Evolutionary conservation across 208 protist species (phyloP), one percentile per base, ranked within the genome.

Genomic region (Leishmania lainsoni): DNA sequence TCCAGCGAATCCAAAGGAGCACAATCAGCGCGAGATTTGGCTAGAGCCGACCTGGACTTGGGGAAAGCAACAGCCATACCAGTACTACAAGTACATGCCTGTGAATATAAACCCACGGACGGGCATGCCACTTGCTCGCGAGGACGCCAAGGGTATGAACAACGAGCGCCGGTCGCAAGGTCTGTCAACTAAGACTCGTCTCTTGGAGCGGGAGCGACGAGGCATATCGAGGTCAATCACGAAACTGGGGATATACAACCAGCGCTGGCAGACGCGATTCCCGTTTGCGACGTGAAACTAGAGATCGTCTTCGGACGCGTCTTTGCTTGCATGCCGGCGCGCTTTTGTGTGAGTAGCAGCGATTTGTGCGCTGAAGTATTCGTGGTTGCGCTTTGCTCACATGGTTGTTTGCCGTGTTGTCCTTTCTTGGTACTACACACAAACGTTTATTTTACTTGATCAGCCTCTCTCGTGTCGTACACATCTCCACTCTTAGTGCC

Each of bases 11-110:
- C 91, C 91, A 10, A 74, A 59, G 3, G 86, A 86, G 80, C 93
- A 97, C 86, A 93, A 94, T 66, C 89, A 97, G 78, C 91, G 92
- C 17, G 93, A 97, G 83, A 94, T 94, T 75, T 97, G 93, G 92
- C 83, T 97, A 29, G 84, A 94, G 70, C 90, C 91, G 76, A 95
- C 93, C 71, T 97, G 93, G 92, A 97, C 88, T 83, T 97, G 92
- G 91, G 91, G 91, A 9, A 95, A 91, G 84, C 93, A 97, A 80
- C 93, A 95, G 79, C 93, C 93, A 12, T 94, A 88, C 75, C 81
- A 95, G 69, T 97, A 95, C 86, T 94, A 94, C 83, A 94, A 94
- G 78, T 95, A 97, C 84, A 85, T 97, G 87, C 90, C 92, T 0
- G 81, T 85, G 48, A 92, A 90, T 51, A 90, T 89, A 58, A 95